Evolutionary conservation across 2,329 filamentous ascomycete species (phyloP), one percentile per base, ranked within the genome.

Genomic region (Hypomyces perniciosus): DNA sequence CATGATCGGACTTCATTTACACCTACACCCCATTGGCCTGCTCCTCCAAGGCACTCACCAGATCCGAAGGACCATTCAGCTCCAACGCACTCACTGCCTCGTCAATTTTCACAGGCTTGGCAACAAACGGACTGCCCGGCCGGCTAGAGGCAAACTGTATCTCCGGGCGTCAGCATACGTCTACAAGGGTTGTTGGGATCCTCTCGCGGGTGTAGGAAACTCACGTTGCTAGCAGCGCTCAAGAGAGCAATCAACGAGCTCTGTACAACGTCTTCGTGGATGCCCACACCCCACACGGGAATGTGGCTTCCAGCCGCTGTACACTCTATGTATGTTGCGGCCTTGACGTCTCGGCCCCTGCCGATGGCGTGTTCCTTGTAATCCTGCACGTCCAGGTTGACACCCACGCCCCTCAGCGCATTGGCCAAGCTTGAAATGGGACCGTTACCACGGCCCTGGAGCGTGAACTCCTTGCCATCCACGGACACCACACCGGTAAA

Each of bases 331-430:
- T 95, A 97, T 2, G 91, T 89, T 2, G 90, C 92, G n/a, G 92
- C 92, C 74, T 95, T 95, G 58, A 92, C 89, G 54, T 90, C 82
- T 51, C 83, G 81, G 54, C 88, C 89, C 46, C 78, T 76, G 57
- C 90, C 90, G 59, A 97, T 90, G 29, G 91, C 86, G 71, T 97
- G 92, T 70, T 97, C 93, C 75, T 95, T 96, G 76, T 97, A 97
- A 68, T 96, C 90, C 42, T 85, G 81, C 46, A 97, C 90, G 64
- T 97, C 92, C 27, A 97, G 76, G 63, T 95, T 85, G 56, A 97
- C 85, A 52, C 89, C 88, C 33, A 97, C 72, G 12, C 77, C 77
- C 60, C 82, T 81, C 40, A 99, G 78, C 12, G 91, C 92, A 61
- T 90, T 85, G 2, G 89, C 89, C 63, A 97, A 73, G 56, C 87